Percentiles rank a stretch among this genome's conserved stretches.
Conservation (phyloP, 1,139 yeast genomes). For the Barnettozyma hawaiiensis region DNA sequence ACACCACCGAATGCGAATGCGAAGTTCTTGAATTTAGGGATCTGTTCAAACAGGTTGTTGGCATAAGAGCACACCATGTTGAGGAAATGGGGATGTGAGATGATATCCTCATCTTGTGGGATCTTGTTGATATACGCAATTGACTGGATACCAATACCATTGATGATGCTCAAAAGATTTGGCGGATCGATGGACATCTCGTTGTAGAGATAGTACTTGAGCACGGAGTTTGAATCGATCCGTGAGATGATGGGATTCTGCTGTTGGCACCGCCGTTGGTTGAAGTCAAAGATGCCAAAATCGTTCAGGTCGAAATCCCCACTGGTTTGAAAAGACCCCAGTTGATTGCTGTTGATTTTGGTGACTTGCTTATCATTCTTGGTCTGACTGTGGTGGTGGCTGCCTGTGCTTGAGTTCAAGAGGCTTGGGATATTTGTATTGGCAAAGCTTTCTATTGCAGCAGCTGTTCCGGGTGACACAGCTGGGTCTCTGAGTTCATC, state of each 20-base stretch:
- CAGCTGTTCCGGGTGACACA: slow-evolving; percentile 1
- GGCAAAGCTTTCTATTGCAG: background rate
- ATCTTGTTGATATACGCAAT: slow-evolving; percentile 10
- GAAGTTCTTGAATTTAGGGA: slow-evolving; percentile 13
- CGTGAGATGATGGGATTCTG: background rate
- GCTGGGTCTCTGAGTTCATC: background rate
- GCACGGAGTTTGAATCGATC: slow-evolving; percentile 5
- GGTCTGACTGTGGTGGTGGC: background rate
- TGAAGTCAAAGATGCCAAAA: slow-evolving; percentile 6
- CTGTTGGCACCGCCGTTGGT: slow-evolving; percentile 2
- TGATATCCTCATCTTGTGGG: slow-evolving; percentile 7
- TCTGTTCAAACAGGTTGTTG: slow-evolving; percentile 12
- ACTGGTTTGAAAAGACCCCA: slow-evolving; percentile 5
- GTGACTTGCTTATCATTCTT: background rate
- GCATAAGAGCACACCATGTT: slow-evolving; percentile 15
- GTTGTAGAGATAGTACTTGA: slow-evolving; percentile 11
- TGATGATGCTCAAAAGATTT: slow-evolving; percentile 9
- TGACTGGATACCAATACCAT: slow-evolving; percentile 11
- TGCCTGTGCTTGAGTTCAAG: background rate
- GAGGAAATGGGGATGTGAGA: slow-evolving; percentile 12
- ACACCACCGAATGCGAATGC: slow-evolving; percentile 16
- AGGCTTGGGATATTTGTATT: slow-evolving; percentile 2
- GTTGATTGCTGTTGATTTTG: slow-evolving; percentile 1
- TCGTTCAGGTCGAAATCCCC: slow-evolving; percentile 7
- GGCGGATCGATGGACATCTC: slow-evolving; percentile 9